Evolutionary conservation across 371 early-diverging fungal genomes (phyloP).

Genomic region (Entomophthora muscae): DNA sequence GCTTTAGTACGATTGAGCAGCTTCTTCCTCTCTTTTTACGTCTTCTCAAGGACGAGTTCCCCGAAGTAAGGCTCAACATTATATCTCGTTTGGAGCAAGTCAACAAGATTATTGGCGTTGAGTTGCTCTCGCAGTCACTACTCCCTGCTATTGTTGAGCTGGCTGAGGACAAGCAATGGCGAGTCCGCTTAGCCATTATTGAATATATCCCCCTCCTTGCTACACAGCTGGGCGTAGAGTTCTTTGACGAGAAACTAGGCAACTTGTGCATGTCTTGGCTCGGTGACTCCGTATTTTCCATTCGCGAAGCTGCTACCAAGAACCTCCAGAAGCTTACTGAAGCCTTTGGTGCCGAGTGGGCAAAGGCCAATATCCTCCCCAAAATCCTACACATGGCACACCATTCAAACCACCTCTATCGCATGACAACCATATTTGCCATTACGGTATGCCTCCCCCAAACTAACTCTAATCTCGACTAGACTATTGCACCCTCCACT

Average conservation of each 20-base stretch:
- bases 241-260: conserved; percentile 91
- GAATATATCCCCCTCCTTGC: conserved; percentile 94
- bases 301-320: conserved; percentile 88
- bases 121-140: conserved; percentile 86
- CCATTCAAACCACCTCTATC: conserved; percentile 82
- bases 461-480: conserved; percentile 1
- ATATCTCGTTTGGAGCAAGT: conserved; percentile 92
- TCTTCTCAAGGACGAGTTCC: conserved; percentile 88
- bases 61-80: conserved; percentile 94
- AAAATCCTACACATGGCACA: conserved; percentile 78
- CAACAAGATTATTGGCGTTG: conserved; percentile 92
- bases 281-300: conserved; percentile 87
- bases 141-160: conserved; percentile 95
- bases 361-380: conserved; percentile 79
- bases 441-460: conserved; percentile 45
- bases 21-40: conserved; percentile 86
- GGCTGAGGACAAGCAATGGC: conserved; percentile 98
- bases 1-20: conserved; percentile 67
- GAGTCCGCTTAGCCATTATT: conserved; percentile 93
- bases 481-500: conserved; percentile 79
- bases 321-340: conserved; percentile 85
- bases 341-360: conserved; percentile 98
- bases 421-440: conserved; percentile 94
- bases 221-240: conserved; percentile 79
- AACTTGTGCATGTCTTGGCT: conserved; percentile 93